Conservation (phyloP, 129 eudicot species). For the Pittosporum tobira region DNA sequence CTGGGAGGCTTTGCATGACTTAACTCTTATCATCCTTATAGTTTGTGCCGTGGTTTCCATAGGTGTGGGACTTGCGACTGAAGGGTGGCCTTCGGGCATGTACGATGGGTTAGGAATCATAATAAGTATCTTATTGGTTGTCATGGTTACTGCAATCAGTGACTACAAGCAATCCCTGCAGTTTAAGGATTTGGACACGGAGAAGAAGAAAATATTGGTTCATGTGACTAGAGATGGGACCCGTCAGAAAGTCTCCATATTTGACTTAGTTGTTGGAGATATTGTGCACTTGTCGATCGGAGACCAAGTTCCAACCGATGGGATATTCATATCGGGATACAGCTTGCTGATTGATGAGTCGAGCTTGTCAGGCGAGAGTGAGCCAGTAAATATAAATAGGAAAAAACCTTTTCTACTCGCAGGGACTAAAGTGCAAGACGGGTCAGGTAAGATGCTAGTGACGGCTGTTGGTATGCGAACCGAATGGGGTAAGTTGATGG, state of each 20-base stretch:
- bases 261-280: slow-evolving; percentile 88
- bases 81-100: slow-evolving; percentile 68
- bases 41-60: slow-evolving; percentile 81
- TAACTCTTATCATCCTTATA: slow-evolving; percentile 63
- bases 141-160: slow-evolving; percentile 70
- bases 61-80: slow-evolving; percentile 77
- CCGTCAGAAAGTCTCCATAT: slow-evolving; percentile 54
- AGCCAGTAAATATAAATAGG: slow-evolving; percentile 38
- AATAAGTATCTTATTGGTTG: slow-evolving; percentile 57
- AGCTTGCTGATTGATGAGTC: slow-evolving; percentile 70
- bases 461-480: slow-evolving; percentile 91
- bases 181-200: slow-evolving; percentile 67
- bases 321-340: slow-evolving; percentile 63
- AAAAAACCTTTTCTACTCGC: slow-evolving; percentile 64
- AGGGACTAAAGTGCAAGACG: slow-evolving; percentile 90
- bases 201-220: slow-evolving; percentile 65
- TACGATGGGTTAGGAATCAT: slow-evolving; percentile 78
- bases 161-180: slow-evolving; percentile 78
- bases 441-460: slow-evolving; percentile 81
- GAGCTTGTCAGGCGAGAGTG: slow-evolving; percentile 80
- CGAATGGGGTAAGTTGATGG: slow-evolving; percentile 92
- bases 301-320: slow-evolving; percentile 87
- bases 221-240: slow-evolving; percentile 63
- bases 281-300: slow-evolving; percentile 62
- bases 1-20: slow-evolving; percentile 82